Evolutionary conservation across 192 early-diverging fungal species (phyloP).

Genomic region (Coemansia sp.): DNA sequence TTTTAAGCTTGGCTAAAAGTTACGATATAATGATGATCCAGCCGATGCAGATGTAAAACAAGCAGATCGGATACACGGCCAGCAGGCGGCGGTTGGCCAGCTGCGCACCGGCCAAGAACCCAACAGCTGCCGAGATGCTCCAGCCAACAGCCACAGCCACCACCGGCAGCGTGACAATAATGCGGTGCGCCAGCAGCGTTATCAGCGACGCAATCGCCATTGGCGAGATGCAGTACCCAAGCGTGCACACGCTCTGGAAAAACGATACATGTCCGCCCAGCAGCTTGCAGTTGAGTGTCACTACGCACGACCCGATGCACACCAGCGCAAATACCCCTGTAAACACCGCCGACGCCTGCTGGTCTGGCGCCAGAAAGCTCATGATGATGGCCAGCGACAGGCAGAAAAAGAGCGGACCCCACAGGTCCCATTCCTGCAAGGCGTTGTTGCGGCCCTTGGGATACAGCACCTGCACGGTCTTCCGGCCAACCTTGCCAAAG

Average conservation of each 20-base stretch:
- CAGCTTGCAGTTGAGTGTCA: slow-evolving; percentile 94
- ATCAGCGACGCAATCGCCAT: slow-evolving; percentile 78
- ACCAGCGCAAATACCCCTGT: slow-evolving; percentile 93
- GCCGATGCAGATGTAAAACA: slow-evolving; percentile 93
- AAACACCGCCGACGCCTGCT: slow-evolving; percentile 84
- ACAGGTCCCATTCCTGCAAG: slow-evolving; percentile 76
- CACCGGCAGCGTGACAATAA: slow-evolving; percentile 72
- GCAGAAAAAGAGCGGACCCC: slow-evolving; percentile 96
- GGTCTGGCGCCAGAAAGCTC: slow-evolving; percentile 69
- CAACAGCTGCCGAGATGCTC: slow-evolving; percentile 86
- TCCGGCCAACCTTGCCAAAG: slow-evolving; percentile 41
- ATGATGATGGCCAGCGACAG: slow-evolving; percentile 83
- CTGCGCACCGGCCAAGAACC: slow-evolving; percentile 86
- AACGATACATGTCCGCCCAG: slow-evolving; percentile 93
- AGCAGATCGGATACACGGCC: slow-evolving; percentile 89
- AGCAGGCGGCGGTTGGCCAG: slow-evolving; percentile 80
- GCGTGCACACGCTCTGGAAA: slow-evolving; percentile 93
- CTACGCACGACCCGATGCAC: slow-evolving; percentile 89
- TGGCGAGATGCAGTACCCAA: slow-evolving; percentile 97
- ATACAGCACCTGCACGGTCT: slow-evolving; percentile 42
- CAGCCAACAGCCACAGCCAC: slow-evolving; percentile 79
- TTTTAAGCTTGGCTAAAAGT: not conserved
- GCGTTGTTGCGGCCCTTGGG: slow-evolving; percentile 45
- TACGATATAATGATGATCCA: slow-evolving; percentile 88
- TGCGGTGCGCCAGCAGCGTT: slow-evolving; percentile 59